phyloP scores from a whole-genome alignment of 1,139 yeast genomes.

The Geotrichum phurueaensis region DNA sequence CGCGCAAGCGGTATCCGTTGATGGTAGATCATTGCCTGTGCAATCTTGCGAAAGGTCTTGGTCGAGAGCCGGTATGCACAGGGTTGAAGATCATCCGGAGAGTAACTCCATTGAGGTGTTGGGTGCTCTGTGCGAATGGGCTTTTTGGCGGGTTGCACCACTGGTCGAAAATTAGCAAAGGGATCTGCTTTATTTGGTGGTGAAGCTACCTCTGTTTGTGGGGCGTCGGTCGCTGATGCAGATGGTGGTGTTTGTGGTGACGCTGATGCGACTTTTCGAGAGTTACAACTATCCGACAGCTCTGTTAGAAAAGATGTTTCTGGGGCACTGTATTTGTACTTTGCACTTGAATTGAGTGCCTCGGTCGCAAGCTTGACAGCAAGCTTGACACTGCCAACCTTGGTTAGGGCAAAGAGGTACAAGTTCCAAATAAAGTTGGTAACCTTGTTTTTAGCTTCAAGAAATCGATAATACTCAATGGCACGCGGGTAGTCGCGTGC shows the following conservation, averaged over 20 bases:
- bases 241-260: not conserved
- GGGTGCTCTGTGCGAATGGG: not conserved
- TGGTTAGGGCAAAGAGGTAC: constrained; percentile 4
- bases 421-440: constrained; percentile 5
- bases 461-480: not conserved
- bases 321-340: not conserved
- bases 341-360: not conserved
- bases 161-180: not conserved
- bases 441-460: not conserved
- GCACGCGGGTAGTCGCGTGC: constrained; percentile 5
- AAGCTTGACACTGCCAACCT: not conserved
- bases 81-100: not conserved
- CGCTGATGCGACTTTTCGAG: not conserved
- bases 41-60: constrained; percentile 5
- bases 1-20: not conserved
- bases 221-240: not conserved
- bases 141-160: not conserved
- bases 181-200: not conserved
- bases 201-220: not conserved
- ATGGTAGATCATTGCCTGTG: constrained; percentile 1
- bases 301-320: not conserved
- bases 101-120: not conserved
- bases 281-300: not conserved
- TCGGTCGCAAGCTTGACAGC: constrained; percentile 10
- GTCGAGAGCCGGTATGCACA: not conserved